Evolutionary conservation across 83 land plant genomes (phyloP), one percentile per base, ranked within the genome.

Genomic region (Diphasiastrum complanatum): DNA sequence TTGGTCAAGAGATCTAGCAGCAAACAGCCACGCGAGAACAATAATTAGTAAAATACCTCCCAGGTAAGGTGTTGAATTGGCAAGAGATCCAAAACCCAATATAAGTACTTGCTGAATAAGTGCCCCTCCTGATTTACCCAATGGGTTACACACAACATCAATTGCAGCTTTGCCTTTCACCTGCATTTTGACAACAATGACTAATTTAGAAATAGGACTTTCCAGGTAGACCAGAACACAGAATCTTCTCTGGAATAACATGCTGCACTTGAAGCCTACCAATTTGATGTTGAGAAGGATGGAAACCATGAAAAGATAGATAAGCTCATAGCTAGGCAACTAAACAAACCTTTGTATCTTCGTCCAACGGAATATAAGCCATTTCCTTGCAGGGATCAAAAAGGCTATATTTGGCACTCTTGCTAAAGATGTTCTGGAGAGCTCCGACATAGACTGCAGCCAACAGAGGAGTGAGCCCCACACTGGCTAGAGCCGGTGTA

Each of bases 301-400:
- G 12, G 14, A 38, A 38, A 38, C 8, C 43, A 8, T 18, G 24
- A 54, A 5, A 54, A 22, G 29, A 11, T 19, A 11, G 20, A 49
- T 5, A 14, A 49, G 19, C 20, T 25, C 25, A 54, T 28, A 54
- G 11, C 4, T n/a, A 30, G 11, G 29, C 3, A 54, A 32, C 14
- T 11, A 11, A 18, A 20, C 68, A 58, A 63, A 89, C 99, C 97
- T 95, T 95, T 16, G 97, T 90, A 18, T 95, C 99, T 53, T 95
- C 99, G 58, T 95, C 97, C 51, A 95, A 62, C 28, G 99, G 99
- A 65, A 95, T 95, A 48, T 95, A 95, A 14, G 97, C 99, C 99
- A 95, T 95, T 70, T 95, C 99, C 56, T 95, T 95, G 85, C 99
- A 95, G 31, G 99, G 99, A 51, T 95, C 99, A 66, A 95, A 95